Evolutionary conservation across 2,329 filamentous ascomycete species (phyloP).

Genomic region (Pestalotiopsis sp.): DNA sequence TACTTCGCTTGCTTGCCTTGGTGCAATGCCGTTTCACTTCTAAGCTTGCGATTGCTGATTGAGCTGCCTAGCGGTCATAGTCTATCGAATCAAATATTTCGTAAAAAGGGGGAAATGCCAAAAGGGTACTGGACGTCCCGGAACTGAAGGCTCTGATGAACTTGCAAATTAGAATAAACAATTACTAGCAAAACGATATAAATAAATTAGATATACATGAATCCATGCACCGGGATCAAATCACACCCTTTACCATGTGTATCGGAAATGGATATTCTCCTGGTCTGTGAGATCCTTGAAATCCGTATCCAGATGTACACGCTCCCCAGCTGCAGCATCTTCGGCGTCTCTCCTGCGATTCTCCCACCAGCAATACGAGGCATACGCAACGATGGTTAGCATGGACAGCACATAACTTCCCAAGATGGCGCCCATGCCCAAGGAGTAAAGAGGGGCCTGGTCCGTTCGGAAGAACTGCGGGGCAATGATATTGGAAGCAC

Average conservation of each 20-base stretch:
- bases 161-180: too few relatives aligned
- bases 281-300: conserved; percentile 46
- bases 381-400: conserved; percentile 33
- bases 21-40: too few relatives aligned
- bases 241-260: conserved; percentile 26
- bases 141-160: too few relatives aligned
- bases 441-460: conserved; percentile 47
- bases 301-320: conserved; percentile 16
- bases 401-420: conserved; percentile 42
- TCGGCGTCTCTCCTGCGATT: conserved; percentile 35
- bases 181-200: not conserved
- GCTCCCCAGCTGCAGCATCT: not conserved
- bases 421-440: conserved; percentile 44
- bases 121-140: too few relatives aligned
- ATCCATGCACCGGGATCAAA: not conserved
- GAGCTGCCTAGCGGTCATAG: too few relatives aligned
- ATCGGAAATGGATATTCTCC: conserved; percentile 44
- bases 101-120: too few relatives aligned
- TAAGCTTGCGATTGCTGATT: too few relatives aligned
- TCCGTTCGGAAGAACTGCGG: conserved; percentile 63
- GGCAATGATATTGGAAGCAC: conserved; percentile 62
- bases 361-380: conserved; percentile 38
- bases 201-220: not conserved
- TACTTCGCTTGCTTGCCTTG: too few relatives aligned
- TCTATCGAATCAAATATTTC: too few relatives aligned